Percentiles rank a stretch among this genome's conserved stretches.
Conservation (phyloP, 768 basidiomycete genomes). For the Rhodocollybia butyracea region DNA sequence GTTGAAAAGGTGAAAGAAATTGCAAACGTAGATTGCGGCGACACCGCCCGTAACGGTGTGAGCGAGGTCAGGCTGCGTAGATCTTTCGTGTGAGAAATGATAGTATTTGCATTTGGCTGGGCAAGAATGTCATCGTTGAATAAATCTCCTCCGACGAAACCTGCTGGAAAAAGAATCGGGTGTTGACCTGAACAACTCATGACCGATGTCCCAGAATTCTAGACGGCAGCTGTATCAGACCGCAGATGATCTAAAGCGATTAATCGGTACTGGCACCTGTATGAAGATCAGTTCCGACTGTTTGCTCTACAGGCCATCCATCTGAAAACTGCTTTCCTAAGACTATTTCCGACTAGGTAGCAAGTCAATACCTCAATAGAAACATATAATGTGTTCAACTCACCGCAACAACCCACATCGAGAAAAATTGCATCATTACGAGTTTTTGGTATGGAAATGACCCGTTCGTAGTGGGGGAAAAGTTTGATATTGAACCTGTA, state of each 20-base stretch:
- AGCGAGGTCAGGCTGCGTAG: conserved; percentile 21
- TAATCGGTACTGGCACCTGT: conserved; percentile 16
- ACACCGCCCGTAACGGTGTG: conserved; percentile 41
- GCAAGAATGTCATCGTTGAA: conserved; percentile 38
- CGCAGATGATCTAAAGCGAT: not conserved
- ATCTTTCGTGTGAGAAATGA: conserved; percentile 12
- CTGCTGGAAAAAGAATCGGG: conserved; percentile 47
- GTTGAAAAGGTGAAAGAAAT: conserved; percentile 54
- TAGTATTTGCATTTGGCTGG: conserved; percentile 29
- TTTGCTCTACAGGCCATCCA: conserved; percentile 35
- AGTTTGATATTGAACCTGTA: conserved; percentile 18
- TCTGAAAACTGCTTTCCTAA: conserved; percentile 34
- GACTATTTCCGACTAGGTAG: conserved; percentile 36
- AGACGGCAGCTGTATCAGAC: not conserved
- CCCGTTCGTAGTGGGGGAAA: conserved; percentile 18
- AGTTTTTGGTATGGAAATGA: conserved; percentile 13
- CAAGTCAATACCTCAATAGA: not conserved
- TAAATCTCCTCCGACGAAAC: conserved; percentile 53
- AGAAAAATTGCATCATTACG: conserved; percentile 25
- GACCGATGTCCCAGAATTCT: conserved; percentile 64
- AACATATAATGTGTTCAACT: conserved; percentile 3
- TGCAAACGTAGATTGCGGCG: conserved; percentile 45
- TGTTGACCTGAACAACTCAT: conserved; percentile 54
- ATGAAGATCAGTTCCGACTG: conserved; percentile 34
- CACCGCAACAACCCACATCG: conserved; percentile 46